Percentiles rank a stretch among this genome's conserved stretches.
Conservation (phyloP, 495 filamentous ascomycete species). For the Thermochaetoides thermophila region DNA sequence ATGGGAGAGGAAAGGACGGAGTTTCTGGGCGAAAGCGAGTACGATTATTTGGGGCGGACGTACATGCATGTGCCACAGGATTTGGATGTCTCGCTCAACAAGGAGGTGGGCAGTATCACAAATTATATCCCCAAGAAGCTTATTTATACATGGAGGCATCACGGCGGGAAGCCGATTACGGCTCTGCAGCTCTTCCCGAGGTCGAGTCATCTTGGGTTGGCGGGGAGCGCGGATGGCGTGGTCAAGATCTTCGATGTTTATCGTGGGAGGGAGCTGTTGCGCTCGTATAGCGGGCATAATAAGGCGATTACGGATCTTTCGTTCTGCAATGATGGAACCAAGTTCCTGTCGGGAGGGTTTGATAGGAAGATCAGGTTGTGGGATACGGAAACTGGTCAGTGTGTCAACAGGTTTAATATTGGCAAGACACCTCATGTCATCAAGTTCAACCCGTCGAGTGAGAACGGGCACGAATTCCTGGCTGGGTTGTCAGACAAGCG, state of each 20-base stretch:
- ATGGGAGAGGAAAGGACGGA: conserved; percentile 62
- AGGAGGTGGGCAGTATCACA: conserved; percentile 61
- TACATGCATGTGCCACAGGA: conserved; percentile 97
- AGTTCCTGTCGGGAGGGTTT: conserved; percentile 84
- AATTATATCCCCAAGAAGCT: conserved; percentile 92
- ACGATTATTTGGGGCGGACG: conserved; percentile 84
- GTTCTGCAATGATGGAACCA: conserved; percentile 67
- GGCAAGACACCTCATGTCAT: conserved; percentile 93
- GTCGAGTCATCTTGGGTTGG: conserved; percentile 78
- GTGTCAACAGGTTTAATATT: conserved; percentile 70
- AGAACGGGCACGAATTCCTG: conserved; percentile 77
- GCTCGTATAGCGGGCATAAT: conserved; percentile 77
- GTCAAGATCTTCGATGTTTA: conserved; percentile 95
- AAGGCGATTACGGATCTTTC: conserved; percentile 83
- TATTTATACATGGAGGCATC: conserved; percentile 76
- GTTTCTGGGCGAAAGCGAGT: conserved; percentile 69
- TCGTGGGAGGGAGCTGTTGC: conserved; percentile 70
- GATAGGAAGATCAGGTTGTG: conserved; percentile 93
- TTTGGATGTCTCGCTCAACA: conserved; percentile 73
- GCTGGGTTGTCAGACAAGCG: conserved; percentile 97
- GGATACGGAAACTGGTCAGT: conserved; percentile 91
- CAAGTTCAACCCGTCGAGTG: conserved; percentile 69
- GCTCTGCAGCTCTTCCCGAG: conserved; percentile 75
- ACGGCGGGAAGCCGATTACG: conserved; percentile 68
- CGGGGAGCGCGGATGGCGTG: conserved; percentile 70